Evolutionary conservation across 2,329 filamentous ascomycete genomes (phyloP).

Genomic region (Sordariomycetes sp.): DNA sequence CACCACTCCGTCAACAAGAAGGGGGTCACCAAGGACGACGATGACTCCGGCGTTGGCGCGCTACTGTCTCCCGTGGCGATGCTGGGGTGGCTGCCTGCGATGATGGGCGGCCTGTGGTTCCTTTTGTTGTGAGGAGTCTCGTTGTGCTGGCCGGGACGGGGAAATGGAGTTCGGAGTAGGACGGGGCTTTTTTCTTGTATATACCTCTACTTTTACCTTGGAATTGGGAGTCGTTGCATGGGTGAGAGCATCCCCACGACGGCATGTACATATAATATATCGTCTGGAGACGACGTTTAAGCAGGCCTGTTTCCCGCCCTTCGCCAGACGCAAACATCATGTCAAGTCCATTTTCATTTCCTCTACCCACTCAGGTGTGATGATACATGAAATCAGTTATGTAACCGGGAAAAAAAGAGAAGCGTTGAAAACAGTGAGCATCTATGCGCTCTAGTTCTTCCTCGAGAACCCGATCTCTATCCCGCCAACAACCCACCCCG

Average conservation of each 20-base stretch:
- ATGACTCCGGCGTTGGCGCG: not conserved
- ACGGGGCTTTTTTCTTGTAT: not conserved
- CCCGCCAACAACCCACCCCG: slow-evolving; percentile 33
- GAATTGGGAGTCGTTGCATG: not conserved
- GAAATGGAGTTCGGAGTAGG: not conserved
- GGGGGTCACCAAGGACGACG: not conserved
- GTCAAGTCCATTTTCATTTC: not conserved
- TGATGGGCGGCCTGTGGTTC: not conserved
- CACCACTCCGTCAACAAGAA: slow-evolving; percentile 27
- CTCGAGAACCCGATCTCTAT: slow-evolving; percentile 6
- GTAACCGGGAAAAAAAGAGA: not conserved
- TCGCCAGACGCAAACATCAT: not conserved
- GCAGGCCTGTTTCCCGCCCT: not conserved
- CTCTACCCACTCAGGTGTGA: not conserved
- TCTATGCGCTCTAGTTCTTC: not conserved
- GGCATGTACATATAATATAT: not conserved
- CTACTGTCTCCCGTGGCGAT: not conserved
- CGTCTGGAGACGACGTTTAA: not conserved
- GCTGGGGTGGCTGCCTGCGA: not conserved
- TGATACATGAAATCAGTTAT: not conserved
- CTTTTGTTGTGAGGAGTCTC: not conserved
- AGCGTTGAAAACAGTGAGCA: not conserved
- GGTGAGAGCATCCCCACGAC: not conserved
- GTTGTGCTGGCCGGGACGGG: not conserved
- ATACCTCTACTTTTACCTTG: not conserved